These are phyloP conservation scores for Coemansia sp. DNA, from an alignment of 192 early-diverging fungal genomes.

Conservation along the genomic window DNA sequence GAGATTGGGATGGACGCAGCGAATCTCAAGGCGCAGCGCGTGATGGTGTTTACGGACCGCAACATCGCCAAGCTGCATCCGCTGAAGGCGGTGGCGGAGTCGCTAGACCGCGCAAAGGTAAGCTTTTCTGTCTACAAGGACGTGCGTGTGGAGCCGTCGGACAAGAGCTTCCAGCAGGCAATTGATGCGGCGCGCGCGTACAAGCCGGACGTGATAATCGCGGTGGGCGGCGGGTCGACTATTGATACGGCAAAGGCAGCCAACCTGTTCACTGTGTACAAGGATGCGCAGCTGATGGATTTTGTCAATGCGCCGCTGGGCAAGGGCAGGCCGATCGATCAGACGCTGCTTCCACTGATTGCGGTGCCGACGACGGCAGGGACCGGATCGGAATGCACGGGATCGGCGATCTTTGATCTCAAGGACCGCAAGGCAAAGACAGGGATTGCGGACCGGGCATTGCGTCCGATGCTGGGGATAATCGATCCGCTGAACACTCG, in stretches of 20 bases:
- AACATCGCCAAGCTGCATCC: constrained; percentile 74
- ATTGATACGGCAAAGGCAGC: constrained; percentile 93
- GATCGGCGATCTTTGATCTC: constrained; percentile 93
- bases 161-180: constrained; percentile 76
- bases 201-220: constrained; percentile 80
- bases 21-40: constrained; percentile 79
- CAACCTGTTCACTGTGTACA: constrained; percentile 80
- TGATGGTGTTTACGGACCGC: constrained; percentile 81
- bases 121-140: constrained; percentile 73
- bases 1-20: constrained; percentile 84
- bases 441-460: constrained; percentile 80
- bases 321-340: constrained; percentile 73
- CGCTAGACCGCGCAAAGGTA: constrained; percentile 68
- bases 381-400: constrained; percentile 88
- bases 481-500: constrained; percentile 87
- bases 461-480: constrained; percentile 83
- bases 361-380: constrained; percentile 69
- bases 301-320: constrained; percentile 94
- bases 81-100: constrained; percentile 72
- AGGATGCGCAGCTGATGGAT: constrained; percentile 81
- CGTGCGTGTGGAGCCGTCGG: constrained; percentile 83
- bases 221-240: constrained; percentile 88
- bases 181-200: constrained; percentile 76
- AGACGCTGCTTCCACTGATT: constrained; percentile 76
- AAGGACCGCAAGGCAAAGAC: constrained; percentile 82